Percentiles rank a stretch among this genome's conserved stretches.
Evolutionary conservation across 306 rosid species (phyloP).

Genomic region (Quercus bicolor): DNA sequence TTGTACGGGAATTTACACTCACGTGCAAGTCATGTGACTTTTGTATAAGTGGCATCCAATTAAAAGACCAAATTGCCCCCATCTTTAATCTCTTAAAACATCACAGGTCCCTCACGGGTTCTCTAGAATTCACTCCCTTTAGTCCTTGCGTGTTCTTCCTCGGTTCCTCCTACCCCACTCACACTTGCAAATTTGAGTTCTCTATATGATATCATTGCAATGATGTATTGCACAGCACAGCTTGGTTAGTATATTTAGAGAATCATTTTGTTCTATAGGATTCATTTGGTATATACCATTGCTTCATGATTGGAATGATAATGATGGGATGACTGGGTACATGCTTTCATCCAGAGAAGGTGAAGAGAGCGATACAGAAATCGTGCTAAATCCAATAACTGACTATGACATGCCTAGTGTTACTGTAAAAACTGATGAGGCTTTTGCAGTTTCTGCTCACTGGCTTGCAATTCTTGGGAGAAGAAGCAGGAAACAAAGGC

Average conservation of each 20-base stretch:
- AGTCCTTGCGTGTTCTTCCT: no score
- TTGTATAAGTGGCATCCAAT: no score
- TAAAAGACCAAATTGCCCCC: no score
- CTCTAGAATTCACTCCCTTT: no score
- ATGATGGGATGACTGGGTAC: conserved; percentile 36
- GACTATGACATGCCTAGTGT: conserved; percentile 75
- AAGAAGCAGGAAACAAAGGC: conserved; percentile 60
- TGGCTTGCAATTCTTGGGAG: conserved; percentile 65
- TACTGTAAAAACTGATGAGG: conserved; percentile 48
- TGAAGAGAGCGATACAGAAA: conserved; percentile 68
- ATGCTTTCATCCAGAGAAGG: conserved; percentile 61
- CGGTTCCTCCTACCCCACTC: no score
- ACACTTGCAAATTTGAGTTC: no score
- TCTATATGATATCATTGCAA: no score
- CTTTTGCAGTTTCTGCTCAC: conserved; percentile 59
- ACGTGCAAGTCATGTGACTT: no score
- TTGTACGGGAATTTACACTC: no score
- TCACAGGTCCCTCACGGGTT: no score
- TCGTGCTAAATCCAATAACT: conserved; percentile 43
- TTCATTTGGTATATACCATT: conserved; percentile 48
- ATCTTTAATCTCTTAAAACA: no score
- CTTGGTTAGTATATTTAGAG: background rate
- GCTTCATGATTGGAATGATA: conserved; percentile 52
- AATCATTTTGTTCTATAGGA: conserved; percentile 39
- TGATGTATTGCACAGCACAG: no score